Evolutionary conservation across 768 basidiomycete species (phyloP).

Genomic region (Boletus pseudo-olivaceus): DNA sequence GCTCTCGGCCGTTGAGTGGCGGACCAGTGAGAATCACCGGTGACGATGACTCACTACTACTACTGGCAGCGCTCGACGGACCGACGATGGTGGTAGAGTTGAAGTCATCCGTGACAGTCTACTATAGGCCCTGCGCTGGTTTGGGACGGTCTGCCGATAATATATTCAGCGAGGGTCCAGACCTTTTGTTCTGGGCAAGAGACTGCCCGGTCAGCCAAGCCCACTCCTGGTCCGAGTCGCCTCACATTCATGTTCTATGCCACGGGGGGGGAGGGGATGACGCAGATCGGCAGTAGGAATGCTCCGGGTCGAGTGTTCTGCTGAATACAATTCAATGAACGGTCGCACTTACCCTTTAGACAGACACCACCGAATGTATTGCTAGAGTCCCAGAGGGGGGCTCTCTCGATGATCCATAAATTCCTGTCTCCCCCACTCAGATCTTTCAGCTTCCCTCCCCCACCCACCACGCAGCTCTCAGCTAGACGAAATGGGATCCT

Average conservation of each 20-base stretch:
- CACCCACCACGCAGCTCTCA: too few relatives aligned
- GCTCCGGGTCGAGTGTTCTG: not conserved
- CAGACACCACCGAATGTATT: not conserved
- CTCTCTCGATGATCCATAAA: not conserved
- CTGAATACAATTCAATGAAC: not conserved
- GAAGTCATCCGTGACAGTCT: not conserved
- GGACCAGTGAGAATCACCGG: not conserved
- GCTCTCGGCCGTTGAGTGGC: not conserved
- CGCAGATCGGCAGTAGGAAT: too few relatives aligned
- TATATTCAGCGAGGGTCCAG: not conserved
- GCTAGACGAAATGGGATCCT: too few relatives aligned
- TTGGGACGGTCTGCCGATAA: too few relatives aligned
- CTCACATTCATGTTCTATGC: not conserved
- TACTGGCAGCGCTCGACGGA: too few relatives aligned
- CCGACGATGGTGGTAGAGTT: fast-evolving
- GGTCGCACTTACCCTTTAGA: not conserved
- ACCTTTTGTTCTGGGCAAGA: too few relatives aligned
- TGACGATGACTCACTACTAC: too few relatives aligned
- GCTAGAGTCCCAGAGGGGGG: constrained; percentile 1
- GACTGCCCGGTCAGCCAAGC: not conserved
- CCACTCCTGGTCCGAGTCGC: not conserved
- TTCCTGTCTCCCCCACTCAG: too few relatives aligned
- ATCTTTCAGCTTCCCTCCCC: not conserved
- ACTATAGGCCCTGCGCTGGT: too few relatives aligned
- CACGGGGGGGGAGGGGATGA: too few relatives aligned